Evolutionary conservation across 192 early-diverging fungal genomes (phyloP), one percentile per base, ranked within the genome.

Genomic region (Powellomyces hirtus): DNA sequence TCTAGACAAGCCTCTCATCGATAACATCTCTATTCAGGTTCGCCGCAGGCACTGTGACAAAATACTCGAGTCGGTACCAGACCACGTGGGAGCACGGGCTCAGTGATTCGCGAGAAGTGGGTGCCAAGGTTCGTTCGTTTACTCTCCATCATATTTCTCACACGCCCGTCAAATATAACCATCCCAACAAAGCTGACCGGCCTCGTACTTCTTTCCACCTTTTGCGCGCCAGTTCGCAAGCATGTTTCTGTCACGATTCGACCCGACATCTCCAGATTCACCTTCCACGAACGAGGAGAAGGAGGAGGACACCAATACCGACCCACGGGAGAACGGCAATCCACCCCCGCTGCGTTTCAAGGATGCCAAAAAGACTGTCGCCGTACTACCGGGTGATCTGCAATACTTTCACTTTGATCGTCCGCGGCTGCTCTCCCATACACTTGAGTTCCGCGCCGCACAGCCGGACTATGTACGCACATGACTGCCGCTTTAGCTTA

Each of bases 21-120:
- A 75, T n/a, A n/a, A n/a, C n/a, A n/a, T n/a, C n/a, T n/a, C n/a
- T n/a, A n/a, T n/a, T 13, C n/a, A 42, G 75, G n/a, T 77, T 62
- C 59, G 82, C 77, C 11, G 84, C 84, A 1, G 84, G 84, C 26
- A 74, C 64, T 38, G 51, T 81, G 5, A 81, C 81, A 20, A 83
- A 83, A 55, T 85, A 83, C 60, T 71, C 82, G 0, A 85, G 75
- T 51, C 59, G 57, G 38, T 81, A 83, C 57, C 70, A 78, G 59
- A 85, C 84, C 27, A 58, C 64, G 27, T 85, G 84, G 84, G 29
- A 29, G 13, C 80, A 81, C 42, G 52, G 35, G n/a, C 69, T 73
- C 35, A 78, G 67, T 59, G 78, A 84, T 60, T 72, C 77, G 14
- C 46, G 66, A 29, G 79, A 85, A 51, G 75, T 82, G 26, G 84